Base-by-base conservation (phyloP, 2,329 filamentous ascomycete genomes). In the Pseudocercospora musae region DNA sequence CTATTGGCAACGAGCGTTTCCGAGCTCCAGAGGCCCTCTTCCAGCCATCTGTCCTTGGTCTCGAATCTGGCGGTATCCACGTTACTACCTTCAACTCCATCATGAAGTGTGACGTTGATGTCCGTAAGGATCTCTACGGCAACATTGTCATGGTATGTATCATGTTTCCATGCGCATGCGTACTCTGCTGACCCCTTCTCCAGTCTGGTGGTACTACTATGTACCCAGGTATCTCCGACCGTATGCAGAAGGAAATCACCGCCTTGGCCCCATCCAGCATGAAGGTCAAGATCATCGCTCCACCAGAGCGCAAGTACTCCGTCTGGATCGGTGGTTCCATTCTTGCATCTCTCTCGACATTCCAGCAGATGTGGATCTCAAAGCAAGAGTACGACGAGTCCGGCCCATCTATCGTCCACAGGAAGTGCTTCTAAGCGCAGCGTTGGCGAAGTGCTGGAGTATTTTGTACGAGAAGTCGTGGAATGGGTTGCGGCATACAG, bases 351-450 rank as follows among this genome's bases (percentile, higher is more conserved):
- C 91, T 99, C 77, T 99, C 95, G 74, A 99, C 95, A 83, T 99
- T 99, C 94, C 95, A 99, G 88, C 95, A 99, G 86, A 99, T 99
- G 95, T 99, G 95, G 95, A 98, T 99, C 89, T 99, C 95, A 77
- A 99, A 99, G 92, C 95, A 99, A 86, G 94, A 98, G 87, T 98
- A 98, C 89, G 95, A 99, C 86, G 95, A 98, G 92, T 95, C 90
- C 82, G 94, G 94, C 84, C 95, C 94, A 76, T 97, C 93, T 78
- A 98, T 98, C 79, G 94, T 98, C 77, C 94, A 98, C 90, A 91
- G 93, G 89, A 98, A 97, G 92, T 97, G 94, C 91, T 97, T 97
- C 90, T 97, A 96, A 96, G 89, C 72, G 69, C 66, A 64, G 63
- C 25, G 55, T 64, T 56, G 50, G 27, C 58, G 33, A 58, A 59